Conservation (phyloP, 805 yeast genomes). For the Lipomyces yamadae region DNA sequence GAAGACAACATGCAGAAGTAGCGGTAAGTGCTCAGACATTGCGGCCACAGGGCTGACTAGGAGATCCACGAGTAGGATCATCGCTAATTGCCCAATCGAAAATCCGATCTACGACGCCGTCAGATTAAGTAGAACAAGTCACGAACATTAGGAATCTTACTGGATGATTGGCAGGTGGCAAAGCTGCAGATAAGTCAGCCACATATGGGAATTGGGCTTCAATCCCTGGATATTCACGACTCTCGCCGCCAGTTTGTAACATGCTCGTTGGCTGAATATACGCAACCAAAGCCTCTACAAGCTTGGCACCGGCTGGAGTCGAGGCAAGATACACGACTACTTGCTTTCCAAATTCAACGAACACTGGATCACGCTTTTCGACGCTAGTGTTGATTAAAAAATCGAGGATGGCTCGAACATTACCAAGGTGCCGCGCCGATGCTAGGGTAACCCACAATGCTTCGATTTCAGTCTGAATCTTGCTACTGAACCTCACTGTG, state of each 20-base stretch:
- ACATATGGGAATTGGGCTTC: conserved; percentile 66
- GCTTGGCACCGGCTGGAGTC: conserved; percentile 58
- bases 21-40: conserved; percentile 64
- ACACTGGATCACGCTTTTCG: conserved; percentile 67
- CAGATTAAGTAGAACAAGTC: not conserved
- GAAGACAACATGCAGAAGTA: conserved; percentile 76
- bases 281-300: conserved; percentile 65
- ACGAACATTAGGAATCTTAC: conserved; percentile 37
- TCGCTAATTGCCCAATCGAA: conserved; percentile 84
- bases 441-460: conserved; percentile 97
- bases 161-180: conserved; percentile 65
- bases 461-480: conserved; percentile 84
- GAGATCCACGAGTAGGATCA: conserved; percentile 82
- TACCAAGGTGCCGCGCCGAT: conserved; percentile 65
- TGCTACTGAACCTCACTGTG: conserved; percentile 74
- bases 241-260: conserved; percentile 70
- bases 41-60: conserved; percentile 69
- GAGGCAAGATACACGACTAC: conserved; percentile 70
- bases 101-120: conserved; percentile 55
- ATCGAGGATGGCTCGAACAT: conserved; percentile 72
- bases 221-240: conserved; percentile 40
- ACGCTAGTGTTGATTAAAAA: conserved; percentile 72
- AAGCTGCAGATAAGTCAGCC: conserved; percentile 65
- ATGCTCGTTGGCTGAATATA: conserved; percentile 83
- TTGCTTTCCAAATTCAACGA: conserved; percentile 80